These are phyloP conservation scores for Maudiozyma humilis DNA, from an alignment of 1,139 yeast species.

Conservation along the genomic window DNA sequence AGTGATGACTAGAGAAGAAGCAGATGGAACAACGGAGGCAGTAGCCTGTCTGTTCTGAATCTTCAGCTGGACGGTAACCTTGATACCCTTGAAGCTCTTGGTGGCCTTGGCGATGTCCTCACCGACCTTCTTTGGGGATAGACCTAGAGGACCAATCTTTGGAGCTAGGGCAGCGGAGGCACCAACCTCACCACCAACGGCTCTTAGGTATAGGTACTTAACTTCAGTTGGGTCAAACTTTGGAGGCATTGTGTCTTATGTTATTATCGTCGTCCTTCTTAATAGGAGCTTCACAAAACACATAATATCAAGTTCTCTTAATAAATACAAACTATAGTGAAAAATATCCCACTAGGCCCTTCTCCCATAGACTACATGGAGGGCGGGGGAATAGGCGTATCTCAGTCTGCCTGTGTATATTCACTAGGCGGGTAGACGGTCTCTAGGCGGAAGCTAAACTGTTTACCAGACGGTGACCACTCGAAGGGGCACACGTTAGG, in stretches of 20 bases:
- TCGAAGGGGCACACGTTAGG: too few relatives aligned
- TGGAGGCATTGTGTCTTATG: conserved; percentile 63
- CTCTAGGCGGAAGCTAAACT: too few relatives aligned
- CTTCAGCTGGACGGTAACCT: conserved; percentile 96
- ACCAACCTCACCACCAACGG: conserved; percentile 99
- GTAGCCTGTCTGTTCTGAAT: conserved; percentile 99
- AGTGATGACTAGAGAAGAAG: conserved; percentile 96
- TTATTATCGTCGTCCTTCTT: conserved; percentile 7
- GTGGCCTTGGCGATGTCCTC: conserved; percentile 99
- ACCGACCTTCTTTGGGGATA: conserved; percentile 99
- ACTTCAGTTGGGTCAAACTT: conserved; percentile 98
- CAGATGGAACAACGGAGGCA: conserved; percentile 98
- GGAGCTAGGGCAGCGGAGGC: conserved; percentile 99
- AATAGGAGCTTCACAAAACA: not conserved
- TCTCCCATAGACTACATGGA: not conserved
- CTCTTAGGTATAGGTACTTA: conserved; percentile 97
- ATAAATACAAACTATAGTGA: not conserved
- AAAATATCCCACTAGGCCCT: not conserved
- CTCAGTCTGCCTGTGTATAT: too few relatives aligned
- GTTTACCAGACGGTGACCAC: too few relatives aligned
- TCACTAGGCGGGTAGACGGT: too few relatives aligned
- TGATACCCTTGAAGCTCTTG: conserved; percentile 97
- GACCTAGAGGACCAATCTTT: conserved; percentile 99
- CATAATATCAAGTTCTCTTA: not conserved
- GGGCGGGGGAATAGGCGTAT: not conserved